Base-by-base conservation (phyloP, 805 yeast species). In the Schizosaccharomyces octosporus region DNA sequence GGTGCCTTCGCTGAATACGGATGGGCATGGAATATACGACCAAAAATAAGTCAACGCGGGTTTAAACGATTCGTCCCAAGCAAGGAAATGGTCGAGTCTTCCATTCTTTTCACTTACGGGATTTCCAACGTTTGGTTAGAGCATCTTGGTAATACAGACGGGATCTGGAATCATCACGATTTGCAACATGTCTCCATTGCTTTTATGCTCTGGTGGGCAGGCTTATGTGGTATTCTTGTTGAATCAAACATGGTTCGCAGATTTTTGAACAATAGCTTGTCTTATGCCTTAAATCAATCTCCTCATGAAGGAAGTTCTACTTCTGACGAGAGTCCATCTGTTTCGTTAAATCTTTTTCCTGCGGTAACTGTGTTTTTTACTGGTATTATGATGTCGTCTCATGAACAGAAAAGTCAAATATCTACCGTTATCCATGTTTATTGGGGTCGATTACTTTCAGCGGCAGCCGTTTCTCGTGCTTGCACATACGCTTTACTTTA, bases 321-420 rank as follows among this genome's bases (percentile, higher is more conserved):
- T n/a, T 6, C 21, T 45, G 21, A n/a, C 1, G 51, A 45, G 51
- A 45, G 27, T 4, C 13, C 27, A 3, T 45, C 27, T 19, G 59
- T 31, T 21, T 83, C 95, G 1, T 89, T 95, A 65, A 93, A 93
- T 70, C 97, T 97, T 42, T 87, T 93, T 79, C 97, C 97, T 2
- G 82, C 86, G 1, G 79, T 93, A 65, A 87, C 94, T 1, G 85
- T 93, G 42, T 93, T 86, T 73, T 93, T 96, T 95, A 93, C 97
- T 1, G 98, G 98, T 36, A 78, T 84, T 15, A 76, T 93, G 64
- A 93, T 93, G 98, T 88, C 97, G 1, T 87, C 84, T 71, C 98
- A 93, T 72, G 82, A 81, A 48, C 98, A 93, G 72, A 85, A 89
- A 5, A 83, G 93, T 0, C 75, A 70, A 61, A 77, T 84, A 41